Conservation (phyloP, 2,329 filamentous ascomycete genomes). For the Hypomyces perniciosus region DNA sequence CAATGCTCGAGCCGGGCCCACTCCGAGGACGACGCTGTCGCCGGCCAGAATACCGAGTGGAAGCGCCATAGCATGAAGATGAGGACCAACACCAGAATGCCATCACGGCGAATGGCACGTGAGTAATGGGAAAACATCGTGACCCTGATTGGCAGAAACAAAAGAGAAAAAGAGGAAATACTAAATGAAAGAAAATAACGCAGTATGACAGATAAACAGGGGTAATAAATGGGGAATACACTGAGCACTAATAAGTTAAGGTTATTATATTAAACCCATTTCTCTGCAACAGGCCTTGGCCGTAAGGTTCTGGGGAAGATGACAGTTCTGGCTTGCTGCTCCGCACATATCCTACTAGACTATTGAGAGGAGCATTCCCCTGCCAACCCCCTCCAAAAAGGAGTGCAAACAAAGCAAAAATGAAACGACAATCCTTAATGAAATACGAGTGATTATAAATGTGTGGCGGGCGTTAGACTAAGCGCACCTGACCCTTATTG, state of each 20-base stretch:
- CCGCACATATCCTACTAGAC: no score
- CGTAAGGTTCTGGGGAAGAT: no score
- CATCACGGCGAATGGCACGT: conserved; percentile 5
- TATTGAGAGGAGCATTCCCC: no score
- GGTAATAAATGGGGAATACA: background rate
- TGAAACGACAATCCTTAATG: no score
- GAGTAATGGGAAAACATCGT: conserved; percentile 9
- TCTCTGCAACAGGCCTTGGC: background rate
- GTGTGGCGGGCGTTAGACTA: no score
- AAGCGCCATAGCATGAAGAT: conserved; percentile 5
- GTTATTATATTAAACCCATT: background rate
- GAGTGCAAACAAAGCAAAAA: no score
- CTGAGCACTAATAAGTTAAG: no score
- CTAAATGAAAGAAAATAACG: background rate
- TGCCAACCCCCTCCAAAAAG: no score
- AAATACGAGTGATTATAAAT: no score
- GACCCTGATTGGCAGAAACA: background rate
- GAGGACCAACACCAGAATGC: conserved; percentile 1
- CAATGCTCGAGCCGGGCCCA: conserved; percentile 20
- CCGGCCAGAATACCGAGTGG: background rate
- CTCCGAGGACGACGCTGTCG: conserved; percentile 1
- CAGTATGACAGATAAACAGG: background rate
- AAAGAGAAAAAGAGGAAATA: background rate
- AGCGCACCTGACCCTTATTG: no score
- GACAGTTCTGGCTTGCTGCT: no score